These are phyloP conservation scores for Auriculariales sp. DNA, from an alignment of 768 basidiomycete species.

Conservation along the genomic window DNA sequence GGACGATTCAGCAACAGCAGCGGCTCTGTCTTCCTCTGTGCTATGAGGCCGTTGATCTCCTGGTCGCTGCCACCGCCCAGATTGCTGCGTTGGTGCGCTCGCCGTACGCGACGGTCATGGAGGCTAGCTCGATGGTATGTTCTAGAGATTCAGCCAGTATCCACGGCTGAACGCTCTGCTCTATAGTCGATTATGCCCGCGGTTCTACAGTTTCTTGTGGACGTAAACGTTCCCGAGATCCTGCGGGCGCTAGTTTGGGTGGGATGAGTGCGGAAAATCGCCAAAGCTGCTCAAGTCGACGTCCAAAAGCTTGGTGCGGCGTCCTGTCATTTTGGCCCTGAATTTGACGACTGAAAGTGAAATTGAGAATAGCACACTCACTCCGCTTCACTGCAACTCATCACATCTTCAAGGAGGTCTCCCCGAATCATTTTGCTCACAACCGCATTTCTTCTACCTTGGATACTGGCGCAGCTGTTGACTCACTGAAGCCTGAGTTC, in stretches of 20 bases:
- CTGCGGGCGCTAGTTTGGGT: constrained; percentile 45
- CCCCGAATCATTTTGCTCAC: constrained; percentile 56
- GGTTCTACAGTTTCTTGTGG: constrained; percentile 59
- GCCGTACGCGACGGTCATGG: constrained; percentile 60
- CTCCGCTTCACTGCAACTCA: constrained; percentile 68
- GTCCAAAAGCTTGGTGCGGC: neutral
- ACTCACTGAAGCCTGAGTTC: constrained; percentile 35
- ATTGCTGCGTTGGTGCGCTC: constrained; percentile 47
- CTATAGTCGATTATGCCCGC: constrained; percentile 58
- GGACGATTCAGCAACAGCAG: constrained; percentile 27
- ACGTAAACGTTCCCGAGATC: constrained; percentile 55
- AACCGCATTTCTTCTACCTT: constrained; percentile 57
- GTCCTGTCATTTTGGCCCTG: neutral
- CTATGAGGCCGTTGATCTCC: constrained; percentile 11
- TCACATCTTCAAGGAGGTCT: constrained; percentile 54
- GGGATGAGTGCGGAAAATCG: neutral
- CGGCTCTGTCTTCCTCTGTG: constrained; percentile 28
- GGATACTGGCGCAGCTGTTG: constrained; percentile 47
- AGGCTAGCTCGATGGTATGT: constrained; percentile 56
- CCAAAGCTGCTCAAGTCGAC: neutral
- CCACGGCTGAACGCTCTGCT: neutral
- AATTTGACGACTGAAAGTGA: neutral
- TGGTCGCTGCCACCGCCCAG: constrained; percentile 59
- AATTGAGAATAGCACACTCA: constrained; percentile 36
- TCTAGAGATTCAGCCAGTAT: neutral